Evolutionary conservation across 371 early-diverging fungal genomes (phyloP), one percentile per base, ranked within the genome.

Genomic region (Apophysomyces variabilis): DNA sequence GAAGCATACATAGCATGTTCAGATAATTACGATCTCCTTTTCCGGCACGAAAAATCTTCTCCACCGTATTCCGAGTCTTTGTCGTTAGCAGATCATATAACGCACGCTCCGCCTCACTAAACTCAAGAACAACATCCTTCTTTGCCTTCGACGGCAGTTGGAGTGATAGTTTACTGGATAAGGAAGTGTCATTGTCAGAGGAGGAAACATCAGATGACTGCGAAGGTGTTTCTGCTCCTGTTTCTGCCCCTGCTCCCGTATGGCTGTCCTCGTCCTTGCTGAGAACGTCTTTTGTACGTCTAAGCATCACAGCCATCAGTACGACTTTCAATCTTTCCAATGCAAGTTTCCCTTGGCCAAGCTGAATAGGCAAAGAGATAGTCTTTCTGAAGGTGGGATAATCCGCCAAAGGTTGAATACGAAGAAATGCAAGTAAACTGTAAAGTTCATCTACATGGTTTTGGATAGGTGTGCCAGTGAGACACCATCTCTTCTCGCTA

Each of bases 391-490:
- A 90, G 11, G 74, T 69, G 5, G 65, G 38, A 69, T 77, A 82
- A 57, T 87, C 80, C 56, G 75, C 74, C 44, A 89, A 79, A 1
- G 93, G 92, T 43, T 85, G 77, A 26, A 90, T 84, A 32, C 83
- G 84, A 14, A 97, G 82, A 67, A 96, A 97, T 37, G 89, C 85
- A 2, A 97, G 68, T 6, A 95, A 76, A 21, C 94, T 90, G 76
- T 84, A 95, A 14, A 96, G 72, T 71, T 98, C 98, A 37, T 91
- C 91, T 18, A 96, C 77, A 58, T 86, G 90, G 81, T 98, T 98
- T 74, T 95, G 94, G 32, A 79, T 75, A 11, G 88, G 87, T 13
- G 90, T 94, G 58, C 96, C 98, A 5, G 95, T 94, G 44, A 98
- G 76, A 58, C 95, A 92, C 92, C 95, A 95, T 56, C 95, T 80